Base-by-base conservation (phyloP, 2,329 filamentous ascomycete species). In the Camillea tinctor region DNA sequence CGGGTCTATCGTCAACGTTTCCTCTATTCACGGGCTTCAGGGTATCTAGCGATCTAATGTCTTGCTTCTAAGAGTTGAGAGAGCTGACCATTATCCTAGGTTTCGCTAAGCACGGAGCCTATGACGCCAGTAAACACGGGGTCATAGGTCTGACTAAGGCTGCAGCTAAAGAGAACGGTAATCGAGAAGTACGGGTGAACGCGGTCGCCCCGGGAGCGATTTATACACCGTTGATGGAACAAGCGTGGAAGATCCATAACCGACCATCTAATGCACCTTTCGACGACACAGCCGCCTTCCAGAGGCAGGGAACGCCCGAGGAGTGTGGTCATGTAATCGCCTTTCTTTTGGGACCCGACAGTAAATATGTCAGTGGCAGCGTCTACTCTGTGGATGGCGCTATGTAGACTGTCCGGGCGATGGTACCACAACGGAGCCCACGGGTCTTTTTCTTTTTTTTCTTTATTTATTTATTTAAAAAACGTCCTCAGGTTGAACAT, bases 401-500 rank as follows among this genome's bases (percentile, higher is more conserved):
- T 30, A 72, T 71, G 68, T 71, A 68, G 17, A 44, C 13, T 40
- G 58, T 30, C 52, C 21, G 50, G 50, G n/a, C 23, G 24, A 44
- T 44, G 21, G 48, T 24, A 49, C 23, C 30, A 4, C 51, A 22
- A 4, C 2, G 30, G 40, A 15, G 21, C 21, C 24, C 8, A 26
- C 8, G 24, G 8, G 24, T 8, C 13, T 50, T 54, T n/a, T n/a
- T n/a, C n/a, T n/a, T n/a, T n/a, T n/a, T n/a, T n/a, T n/a, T n/a
- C n/a, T n/a, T n/a, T n/a, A n/a, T n/a, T n/a, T n/a, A n/a, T n/a
- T n/a, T n/a, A n/a, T n/a, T 81, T 74, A 93, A 88, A 91, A 97
- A 56, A 99, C 93, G 77, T 97, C 92, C 62, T 91, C 87, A 1
- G 93, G 92, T 54, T 84, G 80, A 23, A 99, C 93, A 68, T 85